These are phyloP conservation scores for Arachis monticola DNA, from an alignment of 331 rosid species.

Conservation along the genomic window DNA sequence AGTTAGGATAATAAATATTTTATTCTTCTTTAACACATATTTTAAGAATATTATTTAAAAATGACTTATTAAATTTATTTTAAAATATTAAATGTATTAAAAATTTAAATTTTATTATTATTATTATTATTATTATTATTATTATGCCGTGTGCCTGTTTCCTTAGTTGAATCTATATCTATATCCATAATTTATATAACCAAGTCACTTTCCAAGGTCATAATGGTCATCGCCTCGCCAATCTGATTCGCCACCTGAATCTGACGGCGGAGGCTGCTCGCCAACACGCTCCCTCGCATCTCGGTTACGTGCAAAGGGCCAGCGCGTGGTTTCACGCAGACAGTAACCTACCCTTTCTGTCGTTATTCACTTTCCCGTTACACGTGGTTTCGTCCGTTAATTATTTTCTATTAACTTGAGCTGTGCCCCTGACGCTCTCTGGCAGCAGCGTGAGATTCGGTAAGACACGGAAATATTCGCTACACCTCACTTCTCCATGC, in stretches of 20 bases:
- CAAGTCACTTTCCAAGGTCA: not conserved
- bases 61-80: too few species aligned
- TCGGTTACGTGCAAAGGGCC: not conserved
- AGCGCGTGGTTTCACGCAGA: not conserved
- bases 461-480: not conserved
- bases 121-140: too few species aligned
- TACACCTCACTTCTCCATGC: not conserved
- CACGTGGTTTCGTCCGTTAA: constrained; percentile 39
- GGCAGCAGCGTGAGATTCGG: constrained; percentile 45
- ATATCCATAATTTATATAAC: too few species aligned
- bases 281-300: not conserved
- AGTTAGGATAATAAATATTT: too few species aligned
- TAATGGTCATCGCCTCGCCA: not conserved
- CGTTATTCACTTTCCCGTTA: constrained; percentile 31
- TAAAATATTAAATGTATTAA: too few species aligned
- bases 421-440: constrained; percentile 43
- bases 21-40: too few species aligned
- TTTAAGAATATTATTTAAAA: too few species aligned
- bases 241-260: constrained; percentile 5
- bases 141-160: too few species aligned
- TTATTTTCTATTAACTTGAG: constrained; percentile 14
- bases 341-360: not conserved
- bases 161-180: too few species aligned
- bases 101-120: too few species aligned
- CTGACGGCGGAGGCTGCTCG: not conserved